Base-by-base conservation (phyloP, 352 stramenopile species). In the Pythium scleroteichum region DNA sequence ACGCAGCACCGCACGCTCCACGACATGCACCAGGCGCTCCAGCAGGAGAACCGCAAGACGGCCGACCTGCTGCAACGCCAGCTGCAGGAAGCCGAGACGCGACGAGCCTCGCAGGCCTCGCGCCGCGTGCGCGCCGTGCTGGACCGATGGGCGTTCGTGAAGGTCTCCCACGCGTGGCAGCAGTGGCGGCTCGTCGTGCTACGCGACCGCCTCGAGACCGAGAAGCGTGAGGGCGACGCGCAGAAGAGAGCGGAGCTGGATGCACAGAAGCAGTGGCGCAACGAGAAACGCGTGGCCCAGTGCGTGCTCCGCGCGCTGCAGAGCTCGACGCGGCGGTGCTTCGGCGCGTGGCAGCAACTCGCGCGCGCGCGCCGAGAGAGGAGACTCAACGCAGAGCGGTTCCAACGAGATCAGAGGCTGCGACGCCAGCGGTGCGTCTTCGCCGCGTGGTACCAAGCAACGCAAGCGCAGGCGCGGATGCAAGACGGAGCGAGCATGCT, bases 1-100 rank as follows among this genome's bases (percentile, higher is more conserved):
- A 58, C 80, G 16, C 59, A 75, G 9, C 78, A 80, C 49, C 63
- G 53, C 0, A 61, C 72, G 35, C 68, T 89, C 1, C 71, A 75
- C 26, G 42, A 78, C 16, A 46, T 75, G 7, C 76, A 76, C 62
- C 52, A 59, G 6, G 51, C 56, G 14, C 61, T 85, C 9, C 62
- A 87, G 7, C 53, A 49, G 0, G 64, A 84, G 0, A 59, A 77
- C 10, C 26, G 29, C 17, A 41, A 69, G 7, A 63, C 57, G 24
- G 49, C 72, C 5, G 23, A 68, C 20, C 32, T 17, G 9, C 67
- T 81, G 8, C 58, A 75, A 24, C 27, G 48, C 0, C 55, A 66
- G 38, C n/a, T 78, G 6, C 40, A 52, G 13, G 27, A 41, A 0
- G 47, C 78, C 0, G 54, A 79, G 27, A 41, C 35, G 10, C 53